Evolutionary conservation across 202 grass and related monocot species (phyloP), one percentile per base, ranked within the genome.

Genomic region (Panicum virgatum): DNA sequence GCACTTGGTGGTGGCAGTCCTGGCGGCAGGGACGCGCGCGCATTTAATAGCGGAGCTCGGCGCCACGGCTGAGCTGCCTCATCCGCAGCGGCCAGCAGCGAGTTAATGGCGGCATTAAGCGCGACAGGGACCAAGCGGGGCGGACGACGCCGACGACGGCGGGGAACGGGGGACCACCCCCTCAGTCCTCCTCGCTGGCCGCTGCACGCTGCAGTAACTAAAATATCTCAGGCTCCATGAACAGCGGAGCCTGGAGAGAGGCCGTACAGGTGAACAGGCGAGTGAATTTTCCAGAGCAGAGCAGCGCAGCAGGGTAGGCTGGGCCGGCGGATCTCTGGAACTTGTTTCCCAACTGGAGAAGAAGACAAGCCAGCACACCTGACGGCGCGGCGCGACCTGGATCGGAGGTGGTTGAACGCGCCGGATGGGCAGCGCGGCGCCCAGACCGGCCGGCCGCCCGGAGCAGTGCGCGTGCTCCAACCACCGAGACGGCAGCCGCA

Each of bases 381-480:
- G 57, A 46, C 12, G 6, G 37, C 9, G 9, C 45, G 16, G 73
- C 5, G 18, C 7, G 11, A 8, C 8, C 4, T n/a, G n/a, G n/a
- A n/a, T n/a, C 6, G 39, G 25, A 20, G 75, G 16, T 64, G 16
- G 67, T 70, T 47, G 43, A 48, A 5, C 42, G 67, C 67, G 65
- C 66, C 6, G 40, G 66, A 69, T 69, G 66, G 40, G 40, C 22
- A 9, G 20, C 19, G 29, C 14, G 9, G 2, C 64, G 30, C 52
- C 10, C 20, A 9, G 36, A 1, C 50, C 51, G 58, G 3, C 50
- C 51, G 58, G 42, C 3, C 59, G 3, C 29, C 76, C 38, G 77
- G 77, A 79, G 46, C 62, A 40, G 62, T 26, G 44, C 4, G 62
- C 77, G 62, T 79, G 77, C 62, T 67, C 9, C 77, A 67, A 67